These are phyloP conservation scores for Coniochaeta sp. DNA, from an alignment of 2,329 filamentous ascomycete genomes.

Conservation along the genomic window DNA sequence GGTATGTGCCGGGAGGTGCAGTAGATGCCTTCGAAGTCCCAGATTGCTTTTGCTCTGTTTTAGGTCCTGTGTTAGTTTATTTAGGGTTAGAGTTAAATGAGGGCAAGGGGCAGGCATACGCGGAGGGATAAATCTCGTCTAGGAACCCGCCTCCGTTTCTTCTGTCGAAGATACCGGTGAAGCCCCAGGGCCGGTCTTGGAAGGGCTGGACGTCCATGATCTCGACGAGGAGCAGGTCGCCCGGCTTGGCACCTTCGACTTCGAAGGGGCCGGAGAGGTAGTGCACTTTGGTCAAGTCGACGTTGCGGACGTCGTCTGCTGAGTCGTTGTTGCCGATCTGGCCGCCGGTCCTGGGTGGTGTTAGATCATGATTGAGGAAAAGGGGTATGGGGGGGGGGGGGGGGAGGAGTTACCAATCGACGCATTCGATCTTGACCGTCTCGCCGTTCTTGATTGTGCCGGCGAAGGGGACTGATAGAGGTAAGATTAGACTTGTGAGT, in stretches of 20 bases:
- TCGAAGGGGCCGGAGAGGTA: slow-evolving; percentile 89
- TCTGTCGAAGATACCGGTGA: slow-evolving; percentile 74
- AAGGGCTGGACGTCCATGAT: slow-evolving; percentile 92
- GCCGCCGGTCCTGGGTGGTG: slow-evolving; percentile 52
- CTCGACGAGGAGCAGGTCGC: slow-evolving; percentile 78
- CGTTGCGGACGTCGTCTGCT: slow-evolving; percentile 79
- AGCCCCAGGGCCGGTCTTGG: slow-evolving; percentile 81
- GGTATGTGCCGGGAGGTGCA: slow-evolving; percentile 84
- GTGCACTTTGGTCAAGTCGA: slow-evolving; percentile 78
- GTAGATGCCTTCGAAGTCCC: slow-evolving; percentile 54
- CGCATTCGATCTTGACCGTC: slow-evolving; percentile 87
- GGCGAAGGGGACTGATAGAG: slow-evolving; percentile 67
- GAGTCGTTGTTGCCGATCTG: slow-evolving; percentile 86
- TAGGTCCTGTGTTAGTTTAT: too few relatives aligned
- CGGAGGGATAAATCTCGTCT: slow-evolving; percentile 78
- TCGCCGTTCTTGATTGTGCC: slow-evolving; percentile 74
- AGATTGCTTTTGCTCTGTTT: slow-evolving; percentile 46
- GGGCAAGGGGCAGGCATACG: slow-evolving; percentile 45
- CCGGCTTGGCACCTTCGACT: slow-evolving; percentile 74
- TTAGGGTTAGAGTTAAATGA: too few relatives aligned
- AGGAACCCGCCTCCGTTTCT: slow-evolving; percentile 83
- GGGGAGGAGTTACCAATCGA: slow-evolving; percentile 79
- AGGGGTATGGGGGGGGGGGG: neutral
- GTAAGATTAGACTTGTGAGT: neutral
- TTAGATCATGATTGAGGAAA: neutral